These are phyloP conservation scores for Penicillium bialowiezense DNA, from an alignment of 495 filamentous ascomycete genomes.

Conservation along the genomic window DNA sequence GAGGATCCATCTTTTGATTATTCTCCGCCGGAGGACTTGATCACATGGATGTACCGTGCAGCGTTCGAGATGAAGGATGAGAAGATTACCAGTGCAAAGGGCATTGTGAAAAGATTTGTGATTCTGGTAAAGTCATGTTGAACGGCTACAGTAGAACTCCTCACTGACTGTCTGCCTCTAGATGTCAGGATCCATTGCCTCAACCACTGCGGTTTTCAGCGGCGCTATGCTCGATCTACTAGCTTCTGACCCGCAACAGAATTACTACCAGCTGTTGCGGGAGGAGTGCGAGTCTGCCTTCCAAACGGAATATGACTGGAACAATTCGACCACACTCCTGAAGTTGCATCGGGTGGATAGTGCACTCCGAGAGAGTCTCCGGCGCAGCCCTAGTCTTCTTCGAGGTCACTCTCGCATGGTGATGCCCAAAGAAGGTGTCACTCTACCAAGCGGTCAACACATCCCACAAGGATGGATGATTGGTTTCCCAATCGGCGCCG, in stretches of 20 bases:
- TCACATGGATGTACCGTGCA: neutral
- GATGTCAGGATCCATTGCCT: neutral
- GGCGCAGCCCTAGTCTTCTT: neutral
- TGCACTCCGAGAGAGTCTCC: neutral
- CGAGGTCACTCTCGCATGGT: neutral
- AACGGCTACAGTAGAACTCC: too few relatives aligned
- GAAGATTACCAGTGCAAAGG: neutral
- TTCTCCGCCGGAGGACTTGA: neutral
- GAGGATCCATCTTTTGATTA: neutral
- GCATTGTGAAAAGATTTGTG: neutral
- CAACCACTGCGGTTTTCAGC: neutral
- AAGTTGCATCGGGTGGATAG: neutral
- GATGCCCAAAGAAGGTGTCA: neutral
- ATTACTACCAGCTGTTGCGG: neutral
- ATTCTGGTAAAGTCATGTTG: neutral
- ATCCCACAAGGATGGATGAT: neutral
- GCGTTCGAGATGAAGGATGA: neutral
- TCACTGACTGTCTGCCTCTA: neutral
- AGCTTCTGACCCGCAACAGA: neutral
- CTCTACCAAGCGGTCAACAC: neutral
- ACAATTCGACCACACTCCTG: neutral
- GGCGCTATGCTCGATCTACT: neutral
- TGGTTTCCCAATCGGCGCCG: neutral
- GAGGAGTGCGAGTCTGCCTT: neutral
- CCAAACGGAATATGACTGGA: neutral